A percentile compares a stretch with the other conserved stretches of the same genome.
Evolutionary conservation across 345 rosid species (phyloP).

Genomic region (Heritiera fomes): DNA sequence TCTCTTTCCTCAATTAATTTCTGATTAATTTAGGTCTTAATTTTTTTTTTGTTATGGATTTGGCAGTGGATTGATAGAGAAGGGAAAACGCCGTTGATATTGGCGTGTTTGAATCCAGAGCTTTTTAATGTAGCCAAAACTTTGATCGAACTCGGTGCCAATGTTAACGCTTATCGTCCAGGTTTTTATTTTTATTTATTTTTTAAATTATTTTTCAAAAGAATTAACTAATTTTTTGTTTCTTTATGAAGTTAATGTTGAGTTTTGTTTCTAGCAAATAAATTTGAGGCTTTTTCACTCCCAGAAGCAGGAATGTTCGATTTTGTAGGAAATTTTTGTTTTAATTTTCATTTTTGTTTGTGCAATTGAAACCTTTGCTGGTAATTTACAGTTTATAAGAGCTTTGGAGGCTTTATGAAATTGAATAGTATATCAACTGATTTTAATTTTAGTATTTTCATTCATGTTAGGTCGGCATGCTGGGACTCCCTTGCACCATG

Average conservation of each 20-base stretch:
- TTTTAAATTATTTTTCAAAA: background rate
- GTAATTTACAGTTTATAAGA: background rate
- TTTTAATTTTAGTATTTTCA: background rate
- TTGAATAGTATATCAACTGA: background rate
- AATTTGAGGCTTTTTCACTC: background rate
- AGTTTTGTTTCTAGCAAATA: background rate
- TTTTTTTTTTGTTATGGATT: slow-evolving; percentile 4
- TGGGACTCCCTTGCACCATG: slow-evolving; percentile 97
- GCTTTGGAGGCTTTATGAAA: slow-evolving; percentile 12
- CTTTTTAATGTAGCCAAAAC: slow-evolving; percentile 68
- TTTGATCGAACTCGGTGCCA: slow-evolving; percentile 84
- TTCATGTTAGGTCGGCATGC: slow-evolving; percentile 65
- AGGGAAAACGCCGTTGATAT: slow-evolving; percentile 89
- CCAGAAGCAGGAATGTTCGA: background rate
- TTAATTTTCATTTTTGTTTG: background rate
- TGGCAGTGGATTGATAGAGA: slow-evolving; percentile 88
- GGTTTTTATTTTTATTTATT: slow-evolving; percentile 37
- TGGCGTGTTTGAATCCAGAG: slow-evolving; percentile 72
- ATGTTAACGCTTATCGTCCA: slow-evolving; percentile 83
- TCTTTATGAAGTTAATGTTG: background rate
- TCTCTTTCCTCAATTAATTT: background rate
- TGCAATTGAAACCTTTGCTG: background rate
- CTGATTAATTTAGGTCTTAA: background rate
- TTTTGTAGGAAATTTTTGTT: background rate
- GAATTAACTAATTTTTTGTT: background rate